These are phyloP conservation scores for Tolypocladium nubicola DNA, from an alignment of 2,329 filamentous ascomycete genomes.

Conservation along the genomic window DNA sequence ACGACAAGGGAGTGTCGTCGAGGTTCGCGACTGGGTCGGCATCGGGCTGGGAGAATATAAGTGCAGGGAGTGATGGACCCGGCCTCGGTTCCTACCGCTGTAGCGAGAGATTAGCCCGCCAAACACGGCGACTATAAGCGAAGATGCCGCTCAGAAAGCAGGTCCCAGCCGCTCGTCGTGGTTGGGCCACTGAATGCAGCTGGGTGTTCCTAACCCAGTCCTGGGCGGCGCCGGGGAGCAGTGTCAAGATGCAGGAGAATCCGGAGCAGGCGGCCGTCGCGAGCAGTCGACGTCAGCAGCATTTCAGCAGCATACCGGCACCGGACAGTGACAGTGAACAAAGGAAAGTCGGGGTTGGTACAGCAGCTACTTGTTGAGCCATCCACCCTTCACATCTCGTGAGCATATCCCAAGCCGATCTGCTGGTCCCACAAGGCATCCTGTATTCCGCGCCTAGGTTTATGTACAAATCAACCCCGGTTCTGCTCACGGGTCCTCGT, in stretches of 20 bases:
- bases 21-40: neutral
- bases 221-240: neutral
- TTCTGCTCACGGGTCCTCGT: slow-evolving; percentile 36
- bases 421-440: neutral
- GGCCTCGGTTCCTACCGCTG: neutral
- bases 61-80: neutral
- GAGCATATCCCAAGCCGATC: neutral
- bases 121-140: neutral
- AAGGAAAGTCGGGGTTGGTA: neutral
- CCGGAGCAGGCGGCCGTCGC: no score
- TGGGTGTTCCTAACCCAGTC: neutral
- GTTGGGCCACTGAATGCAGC: neutral
- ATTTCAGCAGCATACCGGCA: neutral
- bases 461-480: slow-evolving; percentile 22
- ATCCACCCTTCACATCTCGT: neutral
- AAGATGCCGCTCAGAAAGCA: neutral
- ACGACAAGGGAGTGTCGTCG: neutral
- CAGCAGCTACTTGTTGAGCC: neutral
- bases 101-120: neutral
- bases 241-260: neutral
- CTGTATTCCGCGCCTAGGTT: slow-evolving; percentile 5
- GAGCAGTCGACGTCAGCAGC: neutral
- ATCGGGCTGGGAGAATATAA: neutral
- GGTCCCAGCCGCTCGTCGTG: neutral
- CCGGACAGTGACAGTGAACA: neutral